phyloP scores from a whole-genome alignment of 768 basidiomycete genomes.

The Phylloporus sp. region DNA sequence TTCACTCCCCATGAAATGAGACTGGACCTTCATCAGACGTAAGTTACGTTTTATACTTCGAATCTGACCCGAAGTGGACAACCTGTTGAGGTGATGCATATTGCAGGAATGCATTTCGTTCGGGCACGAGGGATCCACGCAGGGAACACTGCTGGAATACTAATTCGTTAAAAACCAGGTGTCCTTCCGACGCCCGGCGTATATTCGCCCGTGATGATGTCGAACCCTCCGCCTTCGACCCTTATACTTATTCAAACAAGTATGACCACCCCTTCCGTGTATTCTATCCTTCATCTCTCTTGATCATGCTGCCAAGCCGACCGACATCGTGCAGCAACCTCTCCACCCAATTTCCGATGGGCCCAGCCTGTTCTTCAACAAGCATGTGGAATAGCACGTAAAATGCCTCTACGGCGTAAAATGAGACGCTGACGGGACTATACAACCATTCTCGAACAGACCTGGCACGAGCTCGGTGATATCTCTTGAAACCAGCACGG shows the following conservation, averaged over 20 bases:
- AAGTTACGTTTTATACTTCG: not conserved
- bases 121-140: conserved; percentile 1
- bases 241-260: conserved; percentile 7
- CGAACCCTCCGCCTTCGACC: conserved; percentile 2
- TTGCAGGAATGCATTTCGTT: conserved; percentile 6
- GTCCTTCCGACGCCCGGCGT: conserved; percentile 3
- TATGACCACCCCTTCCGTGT: conserved; percentile 6
- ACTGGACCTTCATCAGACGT: conserved; percentile 16
- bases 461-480: conserved; percentile 3
- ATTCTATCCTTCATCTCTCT: conserved; percentile 2
- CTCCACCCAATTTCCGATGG: conserved; percentile 19
- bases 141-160: not conserved
- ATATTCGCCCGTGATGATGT: conserved; percentile 11
- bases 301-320: conserved; percentile 1
- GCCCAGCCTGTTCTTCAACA: conserved; percentile 5
- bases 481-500: conserved; percentile 7
- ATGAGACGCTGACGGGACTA: not conserved
- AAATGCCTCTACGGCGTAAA: conserved; percentile 1
- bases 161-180: conserved; percentile 8
- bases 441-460: not conserved
- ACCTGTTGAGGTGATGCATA: not conserved
- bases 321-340: conserved; percentile 8
- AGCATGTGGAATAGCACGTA: conserved; percentile 8
- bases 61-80: not conserved
- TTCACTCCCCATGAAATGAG: conserved; percentile 16